Evolutionary conservation across 1,284 basidiomycete genomes (phyloP).

Genomic region (Ceratorhiza oryzae-sativae): DNA sequence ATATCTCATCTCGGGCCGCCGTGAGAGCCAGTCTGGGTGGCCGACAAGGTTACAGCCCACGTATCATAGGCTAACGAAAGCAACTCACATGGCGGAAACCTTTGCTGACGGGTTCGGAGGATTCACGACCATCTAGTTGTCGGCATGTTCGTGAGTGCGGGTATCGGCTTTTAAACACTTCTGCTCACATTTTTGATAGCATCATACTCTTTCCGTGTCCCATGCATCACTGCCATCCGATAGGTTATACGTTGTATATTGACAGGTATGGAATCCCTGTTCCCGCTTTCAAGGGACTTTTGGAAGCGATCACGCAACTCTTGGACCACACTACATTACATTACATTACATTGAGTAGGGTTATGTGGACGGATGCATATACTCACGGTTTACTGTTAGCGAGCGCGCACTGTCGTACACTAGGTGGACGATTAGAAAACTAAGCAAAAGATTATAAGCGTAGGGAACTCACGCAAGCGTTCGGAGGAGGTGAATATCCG

Average conservation of each 20-base stretch:
- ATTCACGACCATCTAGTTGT: conserved; percentile 50
- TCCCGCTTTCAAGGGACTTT: conserved; percentile 71
- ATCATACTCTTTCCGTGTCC: conserved; percentile 80
- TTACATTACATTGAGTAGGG: background rate
- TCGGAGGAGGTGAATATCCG: conserved; percentile 77
- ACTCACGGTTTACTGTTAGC: conserved; percentile 66
- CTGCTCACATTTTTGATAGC: conserved; percentile 73
- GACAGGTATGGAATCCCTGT: conserved; percentile 79
- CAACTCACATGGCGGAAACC: conserved; percentile 70
- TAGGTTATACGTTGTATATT: conserved; percentile 70
- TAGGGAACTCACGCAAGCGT: conserved; percentile 50
- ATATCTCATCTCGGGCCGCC: conserved; percentile 50
- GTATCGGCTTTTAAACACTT: background rate
- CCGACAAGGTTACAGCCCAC: background rate
- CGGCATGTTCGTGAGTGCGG: background rate
- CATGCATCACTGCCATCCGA: conserved; percentile 66
- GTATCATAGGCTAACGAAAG: conserved; percentile 28
- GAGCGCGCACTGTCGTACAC: conserved; percentile 66
- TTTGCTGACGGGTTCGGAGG: conserved; percentile 74
- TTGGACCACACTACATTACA: conserved; percentile 68
- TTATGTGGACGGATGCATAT: background rate
- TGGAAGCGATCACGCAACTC: conserved; percentile 79
- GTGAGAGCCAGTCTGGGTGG: background rate
- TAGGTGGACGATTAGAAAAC: background rate
- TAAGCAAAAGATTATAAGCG: background rate